These are phyloP conservation scores for Rhynchosporium agropyri DNA, from an alignment of 2,329 filamentous ascomycete genomes.

Conservation along the genomic window DNA sequence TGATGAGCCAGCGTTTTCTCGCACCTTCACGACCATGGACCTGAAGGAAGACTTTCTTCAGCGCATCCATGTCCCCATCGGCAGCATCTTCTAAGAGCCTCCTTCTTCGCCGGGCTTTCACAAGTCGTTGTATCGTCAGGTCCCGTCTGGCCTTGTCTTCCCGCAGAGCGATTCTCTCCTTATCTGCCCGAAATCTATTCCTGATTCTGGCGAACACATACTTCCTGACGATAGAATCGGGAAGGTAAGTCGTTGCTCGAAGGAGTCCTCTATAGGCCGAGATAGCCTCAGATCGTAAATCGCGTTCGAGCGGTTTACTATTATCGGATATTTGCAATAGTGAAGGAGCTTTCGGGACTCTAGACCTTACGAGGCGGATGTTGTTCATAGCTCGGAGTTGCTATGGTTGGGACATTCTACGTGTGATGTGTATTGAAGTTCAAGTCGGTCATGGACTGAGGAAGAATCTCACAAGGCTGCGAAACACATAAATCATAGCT, in stretches of 20 bases:
- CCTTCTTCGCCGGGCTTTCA: slow-evolving; percentile 49
- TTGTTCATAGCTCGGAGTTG: no score
- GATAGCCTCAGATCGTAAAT: not conserved
- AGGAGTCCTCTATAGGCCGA: slow-evolving; percentile 60
- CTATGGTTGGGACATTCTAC: no score
- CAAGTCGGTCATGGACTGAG: no score
- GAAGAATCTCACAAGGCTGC: no score
- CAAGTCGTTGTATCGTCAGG: slow-evolving; percentile 35
- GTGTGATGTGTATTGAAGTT: no score
- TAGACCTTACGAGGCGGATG: no score
- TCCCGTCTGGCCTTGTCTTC: not conserved
- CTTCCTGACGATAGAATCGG: slow-evolving; percentile 50
- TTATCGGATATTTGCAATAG: no score
- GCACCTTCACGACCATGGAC: slow-evolving; percentile 58
- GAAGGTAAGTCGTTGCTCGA: slow-evolving; percentile 63
- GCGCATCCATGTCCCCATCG: slow-evolving; percentile 50
- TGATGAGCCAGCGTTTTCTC: slow-evolving; percentile 53
- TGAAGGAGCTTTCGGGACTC: no score
- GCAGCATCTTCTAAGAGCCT: slow-evolving; percentile 57
- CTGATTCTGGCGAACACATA: slow-evolving; percentile 50
- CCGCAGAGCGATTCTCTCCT: not conserved
- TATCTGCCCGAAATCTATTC: slow-evolving; percentile 45
- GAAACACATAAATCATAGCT: no score
- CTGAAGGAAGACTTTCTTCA: slow-evolving; percentile 52
- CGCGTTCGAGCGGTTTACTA: no score